A percentile compares a stretch with the other conserved stretches of the same genome.
Conservation (phyloP, 2,329 filamentous ascomycete species). For the Drechslerella coelobrocha region DNA sequence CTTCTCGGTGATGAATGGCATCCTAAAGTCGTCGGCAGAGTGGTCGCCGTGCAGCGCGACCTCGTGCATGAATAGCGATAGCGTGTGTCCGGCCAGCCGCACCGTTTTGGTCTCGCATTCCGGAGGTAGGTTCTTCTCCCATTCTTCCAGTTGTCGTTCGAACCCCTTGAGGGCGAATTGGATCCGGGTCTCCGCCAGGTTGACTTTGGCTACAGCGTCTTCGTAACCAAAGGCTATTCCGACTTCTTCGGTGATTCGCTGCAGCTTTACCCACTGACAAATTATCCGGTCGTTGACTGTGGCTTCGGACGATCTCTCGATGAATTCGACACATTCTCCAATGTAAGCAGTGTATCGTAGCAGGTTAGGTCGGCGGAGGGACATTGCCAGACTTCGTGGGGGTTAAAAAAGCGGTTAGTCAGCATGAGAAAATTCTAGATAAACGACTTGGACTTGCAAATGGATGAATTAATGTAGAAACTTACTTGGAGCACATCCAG, state of each 20-base stretch:
- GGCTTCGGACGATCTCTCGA: slow-evolving; percentile 60
- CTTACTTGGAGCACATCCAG: slow-evolving; percentile 56
- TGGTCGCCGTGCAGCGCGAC: slow-evolving; percentile 73
- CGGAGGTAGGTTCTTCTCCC: slow-evolving; percentile 60
- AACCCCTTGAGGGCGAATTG: slow-evolving; percentile 65
- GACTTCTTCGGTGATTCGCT: slow-evolving; percentile 66
- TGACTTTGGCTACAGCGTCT: slow-evolving; percentile 62
- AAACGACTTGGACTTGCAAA: too few relatives aligned
- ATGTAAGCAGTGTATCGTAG: slow-evolving; percentile 61
- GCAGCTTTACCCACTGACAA: slow-evolving; percentile 60
- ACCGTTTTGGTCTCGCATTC: slow-evolving; percentile 55
- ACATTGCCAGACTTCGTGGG: slow-evolving; percentile 61
- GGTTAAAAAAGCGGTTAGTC: slow-evolving; percentile 9
- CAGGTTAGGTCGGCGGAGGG: slow-evolving; percentile 61
- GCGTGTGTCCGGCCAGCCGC: slow-evolving; percentile 55
- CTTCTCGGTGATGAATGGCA: slow-evolving; percentile 53
- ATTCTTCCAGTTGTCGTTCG: slow-evolving; percentile 64
- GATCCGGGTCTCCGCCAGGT: slow-evolving; percentile 65
- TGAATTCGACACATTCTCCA: slow-evolving; percentile 60
- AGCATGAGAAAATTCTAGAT: too few relatives aligned
- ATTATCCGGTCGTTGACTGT: slow-evolving; percentile 59
- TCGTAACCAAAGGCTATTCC: slow-evolving; percentile 66
- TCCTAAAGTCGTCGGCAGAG: slow-evolving; percentile 63
- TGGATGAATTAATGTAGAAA: slow-evolving; percentile 6
- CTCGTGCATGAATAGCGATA: slow-evolving; percentile 78